These are phyloP conservation scores for Bisporella sp. DNA, from an alignment of 2,329 filamentous ascomycete genomes.

Conservation along the genomic window DNA sequence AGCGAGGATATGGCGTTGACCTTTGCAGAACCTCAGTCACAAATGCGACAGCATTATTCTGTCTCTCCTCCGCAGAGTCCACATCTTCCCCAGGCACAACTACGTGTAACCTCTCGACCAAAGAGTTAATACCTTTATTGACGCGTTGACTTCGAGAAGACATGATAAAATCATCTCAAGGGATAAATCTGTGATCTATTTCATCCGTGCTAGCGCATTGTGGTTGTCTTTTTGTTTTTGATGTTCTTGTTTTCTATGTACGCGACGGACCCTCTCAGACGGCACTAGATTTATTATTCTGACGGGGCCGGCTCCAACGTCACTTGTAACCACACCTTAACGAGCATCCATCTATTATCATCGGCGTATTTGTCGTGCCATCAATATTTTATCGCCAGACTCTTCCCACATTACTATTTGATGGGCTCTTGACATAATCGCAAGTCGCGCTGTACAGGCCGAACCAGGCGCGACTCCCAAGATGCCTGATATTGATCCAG, in stretches of 20 bases:
- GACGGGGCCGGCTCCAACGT: too few relatives aligned
- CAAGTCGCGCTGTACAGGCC: constrained; percentile 21
- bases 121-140: constrained; percentile 69
- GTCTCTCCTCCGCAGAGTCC: constrained; percentile 59
- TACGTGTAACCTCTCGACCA: constrained; percentile 70
- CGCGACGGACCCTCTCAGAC: too few relatives aligned
- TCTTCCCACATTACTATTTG: constrained; percentile 15
- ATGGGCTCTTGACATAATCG: constrained; percentile 21
- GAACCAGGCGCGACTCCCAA: constrained; percentile 20
- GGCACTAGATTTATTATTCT: too few relatives aligned
- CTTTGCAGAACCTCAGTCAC: constrained; percentile 39
- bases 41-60: constrained; percentile 52
- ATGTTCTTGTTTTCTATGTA: background rate
- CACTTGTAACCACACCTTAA: too few relatives aligned
- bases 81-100: constrained; percentile 59
- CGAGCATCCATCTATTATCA: too few relatives aligned
- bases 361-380: constrained; percentile 6
- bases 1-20: constrained; percentile 10
- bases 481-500: constrained; percentile 67
- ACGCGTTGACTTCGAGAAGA: constrained; percentile 50
- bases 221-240: background rate
- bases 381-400: constrained; percentile 17
- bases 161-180: constrained; percentile 26
- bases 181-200: background rate
- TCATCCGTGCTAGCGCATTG: too few relatives aligned